Percentiles rank a stretch among this genome's conserved stretches.
Conservation (phyloP, 2,329 filamentous ascomycete genomes). For the Ophiostoma triangulosporum region DNA sequence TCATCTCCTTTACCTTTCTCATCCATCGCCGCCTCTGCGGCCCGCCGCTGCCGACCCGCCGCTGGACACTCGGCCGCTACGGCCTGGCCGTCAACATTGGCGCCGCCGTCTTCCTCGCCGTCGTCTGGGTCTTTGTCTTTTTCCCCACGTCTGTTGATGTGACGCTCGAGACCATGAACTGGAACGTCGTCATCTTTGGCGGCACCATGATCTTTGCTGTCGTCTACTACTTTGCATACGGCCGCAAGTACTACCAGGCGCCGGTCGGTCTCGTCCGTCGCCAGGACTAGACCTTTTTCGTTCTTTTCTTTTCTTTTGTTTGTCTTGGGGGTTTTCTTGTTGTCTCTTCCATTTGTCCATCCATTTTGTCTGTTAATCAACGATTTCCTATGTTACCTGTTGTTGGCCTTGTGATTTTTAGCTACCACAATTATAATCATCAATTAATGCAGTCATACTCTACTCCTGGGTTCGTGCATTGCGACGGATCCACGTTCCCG, state of each 20-base stretch:
- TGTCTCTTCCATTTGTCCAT: background rate
- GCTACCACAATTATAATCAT: too few species aligned
- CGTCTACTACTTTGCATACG: constrained; percentile 24
- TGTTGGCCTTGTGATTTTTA: too few species aligned
- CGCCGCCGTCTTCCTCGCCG: constrained; percentile 29
- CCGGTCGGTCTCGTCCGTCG: constrained; percentile 14
- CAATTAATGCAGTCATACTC: too few species aligned
- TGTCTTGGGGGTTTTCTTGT: background rate
- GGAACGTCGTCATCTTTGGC: constrained; percentile 31
- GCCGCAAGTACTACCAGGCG: constrained; percentile 15
- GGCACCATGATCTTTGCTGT: constrained; percentile 25
- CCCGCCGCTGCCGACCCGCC: constrained; percentile 24
- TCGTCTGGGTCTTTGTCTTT: constrained; percentile 34
- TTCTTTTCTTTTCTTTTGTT: background rate
- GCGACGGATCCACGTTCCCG: too few species aligned
- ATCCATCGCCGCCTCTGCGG: constrained; percentile 27
- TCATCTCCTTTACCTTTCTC: constrained; percentile 32
- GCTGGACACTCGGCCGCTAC: constrained; percentile 29
- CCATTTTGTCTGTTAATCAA: too few species aligned
- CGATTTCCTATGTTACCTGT: background rate
- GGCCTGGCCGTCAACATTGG: constrained; percentile 30
- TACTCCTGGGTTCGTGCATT: too few species aligned
- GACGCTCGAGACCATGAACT: constrained; percentile 32
- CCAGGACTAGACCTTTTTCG: background rate
- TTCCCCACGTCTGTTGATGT: constrained; percentile 29